Percentiles rank a stretch among this genome's conserved stretches.
Conservation (phyloP, 768 basidiomycete species). For the Rhizopogon vinicolor region DNA sequence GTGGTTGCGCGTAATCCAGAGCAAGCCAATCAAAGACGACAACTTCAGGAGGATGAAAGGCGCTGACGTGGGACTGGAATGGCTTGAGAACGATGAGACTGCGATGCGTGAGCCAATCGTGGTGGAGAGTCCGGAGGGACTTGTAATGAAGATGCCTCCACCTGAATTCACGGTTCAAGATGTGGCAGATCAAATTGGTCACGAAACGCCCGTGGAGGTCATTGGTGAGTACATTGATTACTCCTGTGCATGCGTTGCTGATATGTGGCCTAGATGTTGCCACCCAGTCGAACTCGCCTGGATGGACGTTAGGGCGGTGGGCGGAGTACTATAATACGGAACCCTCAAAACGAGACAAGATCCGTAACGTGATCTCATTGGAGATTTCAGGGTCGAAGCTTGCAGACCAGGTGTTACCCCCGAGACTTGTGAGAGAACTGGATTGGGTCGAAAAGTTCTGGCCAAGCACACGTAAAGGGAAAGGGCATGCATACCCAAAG, state of each 20-base stretch:
- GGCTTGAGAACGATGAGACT: slow-evolving; percentile 66
- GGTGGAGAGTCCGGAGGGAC: slow-evolving; percentile 68
- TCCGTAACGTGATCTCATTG: slow-evolving; percentile 92
- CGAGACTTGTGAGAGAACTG: slow-evolving; percentile 78
- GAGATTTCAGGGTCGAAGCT: slow-evolving; percentile 88
- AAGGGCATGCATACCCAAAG: slow-evolving; percentile 78
- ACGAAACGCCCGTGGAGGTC: slow-evolving; percentile 79
- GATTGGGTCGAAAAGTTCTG: slow-evolving; percentile 98
- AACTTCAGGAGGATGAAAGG: slow-evolving; percentile 68
- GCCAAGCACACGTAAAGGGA: slow-evolving; percentile 74
- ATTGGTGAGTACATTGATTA: slow-evolving; percentile 56
- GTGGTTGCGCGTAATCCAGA: slow-evolving; percentile 68
- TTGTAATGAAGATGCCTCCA: slow-evolving; percentile 90
- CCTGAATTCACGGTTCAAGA: slow-evolving; percentile 69
- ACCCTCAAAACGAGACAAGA: slow-evolving; percentile 69
- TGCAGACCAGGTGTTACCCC: slow-evolving; percentile 75
- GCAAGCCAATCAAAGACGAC: slow-evolving; percentile 57
- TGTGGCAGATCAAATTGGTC: slow-evolving; percentile 77
- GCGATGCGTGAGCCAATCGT: slow-evolving; percentile 84
- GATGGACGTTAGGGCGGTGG: slow-evolving; percentile 92
- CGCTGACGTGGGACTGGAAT: slow-evolving; percentile 59
- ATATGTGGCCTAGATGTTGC: slow-evolving; percentile 61
- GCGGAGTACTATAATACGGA: slow-evolving; percentile 78
- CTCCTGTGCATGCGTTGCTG: background rate
- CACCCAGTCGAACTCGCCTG: slow-evolving; percentile 77